Evolutionary conservation across 192 early-diverging fungal genomes (phyloP).

Genomic region (Funneliformis geosporum): DNA sequence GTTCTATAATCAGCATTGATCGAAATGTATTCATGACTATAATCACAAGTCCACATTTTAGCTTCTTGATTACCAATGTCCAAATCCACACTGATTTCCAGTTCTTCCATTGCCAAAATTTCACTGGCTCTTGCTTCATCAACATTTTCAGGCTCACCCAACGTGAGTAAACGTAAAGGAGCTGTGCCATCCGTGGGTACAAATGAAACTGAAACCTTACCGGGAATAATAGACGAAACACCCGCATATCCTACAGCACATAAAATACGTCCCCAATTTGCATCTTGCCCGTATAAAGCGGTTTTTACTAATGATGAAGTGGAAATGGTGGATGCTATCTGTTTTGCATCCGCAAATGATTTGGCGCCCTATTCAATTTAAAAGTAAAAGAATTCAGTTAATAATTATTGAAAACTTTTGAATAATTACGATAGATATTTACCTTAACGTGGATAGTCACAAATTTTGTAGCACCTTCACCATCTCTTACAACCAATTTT

Average conservation of each 20-base stretch:
- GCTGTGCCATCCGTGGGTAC: conserved; percentile 63
- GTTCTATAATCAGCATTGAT: conserved; percentile 93
- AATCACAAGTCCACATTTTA: conserved; percentile 93
- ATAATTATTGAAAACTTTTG: background rate
- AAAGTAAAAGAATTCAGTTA: conserved; percentile 4
- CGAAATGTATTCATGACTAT: conserved; percentile 89
- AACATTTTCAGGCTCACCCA: conserved; percentile 80
- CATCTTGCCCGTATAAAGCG: conserved; percentile 93
- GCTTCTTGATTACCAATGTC: conserved; percentile 73
- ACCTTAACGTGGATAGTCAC: conserved; percentile 85
- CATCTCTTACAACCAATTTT: conserved; percentile 89
- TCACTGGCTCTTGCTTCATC: conserved; percentile 80
- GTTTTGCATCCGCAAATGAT: conserved; percentile 76
- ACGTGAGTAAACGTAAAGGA: conserved; percentile 69
- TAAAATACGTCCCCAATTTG: conserved; percentile 96
- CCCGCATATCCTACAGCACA: conserved; percentile 89
- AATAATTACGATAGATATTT: background rate
- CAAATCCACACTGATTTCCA: conserved; percentile 78
- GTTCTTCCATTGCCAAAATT: conserved; percentile 86
- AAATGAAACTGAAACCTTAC: conserved; percentile 74
- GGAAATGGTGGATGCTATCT: conserved; percentile 82
- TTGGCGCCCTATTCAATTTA: conserved; percentile 67
- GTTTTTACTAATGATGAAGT: conserved; percentile 96
- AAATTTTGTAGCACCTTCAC: conserved; percentile 98
- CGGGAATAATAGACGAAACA: conserved; percentile 69